A percentile compares a stretch with the other conserved stretches of the same genome.
Evolutionary conservation across 2,329 filamentous ascomycete genomes (phyloP).

Genomic region (Aspergillus fructus): DNA sequence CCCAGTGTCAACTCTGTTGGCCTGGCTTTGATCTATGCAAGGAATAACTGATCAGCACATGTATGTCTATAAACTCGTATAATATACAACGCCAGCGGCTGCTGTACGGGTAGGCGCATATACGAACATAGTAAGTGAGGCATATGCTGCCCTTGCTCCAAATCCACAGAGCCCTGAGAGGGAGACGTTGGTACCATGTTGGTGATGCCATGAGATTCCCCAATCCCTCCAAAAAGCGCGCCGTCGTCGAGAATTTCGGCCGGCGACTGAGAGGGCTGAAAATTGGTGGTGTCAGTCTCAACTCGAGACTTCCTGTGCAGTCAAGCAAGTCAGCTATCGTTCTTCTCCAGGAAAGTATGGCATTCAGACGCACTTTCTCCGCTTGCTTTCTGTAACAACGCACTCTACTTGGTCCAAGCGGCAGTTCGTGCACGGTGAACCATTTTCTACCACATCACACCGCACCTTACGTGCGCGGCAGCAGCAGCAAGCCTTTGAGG

Average conservation of each 20-base stretch:
- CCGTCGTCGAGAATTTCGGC: slow-evolving; percentile 37
- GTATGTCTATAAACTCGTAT: background rate
- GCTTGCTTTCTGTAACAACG: slow-evolving; percentile 74
- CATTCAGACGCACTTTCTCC: slow-evolving; percentile 55
- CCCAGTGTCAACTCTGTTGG: slow-evolving; percentile 49
- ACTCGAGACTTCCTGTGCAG: slow-evolving; percentile 40
- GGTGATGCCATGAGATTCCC: slow-evolving; percentile 28
- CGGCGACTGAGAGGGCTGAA: slow-evolving; percentile 32
- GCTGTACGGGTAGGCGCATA: background rate
- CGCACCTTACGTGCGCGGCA: slow-evolving; percentile 88
- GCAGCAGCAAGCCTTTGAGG: slow-evolving; percentile 86
- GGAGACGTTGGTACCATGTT: slow-evolving; percentile 39
- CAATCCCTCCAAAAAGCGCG: slow-evolving; percentile 27
- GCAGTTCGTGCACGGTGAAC: slow-evolving; percentile 84
- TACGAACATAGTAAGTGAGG: slow-evolving; percentile 64
- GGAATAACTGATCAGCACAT: slow-evolving; percentile 10
- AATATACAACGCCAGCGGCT: background rate
- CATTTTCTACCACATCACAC: slow-evolving; percentile 87
- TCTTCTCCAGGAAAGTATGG: background rate
- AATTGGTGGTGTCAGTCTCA: slow-evolving; percentile 37
- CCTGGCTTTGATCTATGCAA: slow-evolving; percentile 33
- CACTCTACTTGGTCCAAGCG: slow-evolving; percentile 55
- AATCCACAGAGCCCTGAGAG: slow-evolving; percentile 47
- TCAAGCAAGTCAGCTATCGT: background rate
- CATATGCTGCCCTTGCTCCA: slow-evolving; percentile 57